Evolutionary conservation across 2,329 filamentous ascomycete genomes (phyloP).

Genomic region (Aspergillus phoenicis): DNA sequence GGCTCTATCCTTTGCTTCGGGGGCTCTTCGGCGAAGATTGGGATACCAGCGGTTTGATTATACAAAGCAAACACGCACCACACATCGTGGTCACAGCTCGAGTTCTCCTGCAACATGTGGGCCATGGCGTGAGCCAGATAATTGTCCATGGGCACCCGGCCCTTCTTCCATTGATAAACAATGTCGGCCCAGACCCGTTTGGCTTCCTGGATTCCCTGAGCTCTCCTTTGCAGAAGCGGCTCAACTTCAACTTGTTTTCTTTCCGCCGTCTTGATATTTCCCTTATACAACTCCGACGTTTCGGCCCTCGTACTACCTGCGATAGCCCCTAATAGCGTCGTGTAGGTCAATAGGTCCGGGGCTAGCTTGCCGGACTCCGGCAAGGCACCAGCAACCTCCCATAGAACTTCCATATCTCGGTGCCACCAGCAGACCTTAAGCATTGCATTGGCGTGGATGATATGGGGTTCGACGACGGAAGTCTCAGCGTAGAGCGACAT

Average conservation of each 20-base stretch:
- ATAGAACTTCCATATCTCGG: slow-evolving; percentile 76
- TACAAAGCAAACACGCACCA: slow-evolving; percentile 73
- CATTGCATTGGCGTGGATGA: slow-evolving; percentile 86
- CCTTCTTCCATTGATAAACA: slow-evolving; percentile 72
- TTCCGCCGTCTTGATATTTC: slow-evolving; percentile 20
- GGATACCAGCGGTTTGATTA: slow-evolving; percentile 79
- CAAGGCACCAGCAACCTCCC: slow-evolving; percentile 72
- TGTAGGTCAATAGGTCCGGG: slow-evolving; percentile 75
- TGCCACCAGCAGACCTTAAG: slow-evolving; percentile 77
- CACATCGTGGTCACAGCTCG: slow-evolving; percentile 62
- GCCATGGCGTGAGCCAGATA: slow-evolving; percentile 80
- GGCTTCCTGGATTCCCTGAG: slow-evolving; percentile 62
- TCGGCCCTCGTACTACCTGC: slow-evolving; percentile 49
- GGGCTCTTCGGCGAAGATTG: slow-evolving; percentile 43
- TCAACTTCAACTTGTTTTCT: slow-evolving; percentile 12
- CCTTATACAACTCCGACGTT: slow-evolving; percentile 32
- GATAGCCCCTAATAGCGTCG: slow-evolving; percentile 79
- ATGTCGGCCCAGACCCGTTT: slow-evolving; percentile 81
- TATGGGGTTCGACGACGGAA: slow-evolving; percentile 68
- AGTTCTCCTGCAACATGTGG: slow-evolving; percentile 71
- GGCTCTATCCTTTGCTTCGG: slow-evolving; percentile 1
- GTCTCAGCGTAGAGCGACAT: slow-evolving; percentile 69
- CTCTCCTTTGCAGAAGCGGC: slow-evolving; percentile 30
- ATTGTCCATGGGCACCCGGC: slow-evolving; percentile 73
- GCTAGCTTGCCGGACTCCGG: slow-evolving; percentile 64